phyloP scores from a whole-genome alignment of 257 asterid genomes.

The Capsicum rhomboideum region DNA sequence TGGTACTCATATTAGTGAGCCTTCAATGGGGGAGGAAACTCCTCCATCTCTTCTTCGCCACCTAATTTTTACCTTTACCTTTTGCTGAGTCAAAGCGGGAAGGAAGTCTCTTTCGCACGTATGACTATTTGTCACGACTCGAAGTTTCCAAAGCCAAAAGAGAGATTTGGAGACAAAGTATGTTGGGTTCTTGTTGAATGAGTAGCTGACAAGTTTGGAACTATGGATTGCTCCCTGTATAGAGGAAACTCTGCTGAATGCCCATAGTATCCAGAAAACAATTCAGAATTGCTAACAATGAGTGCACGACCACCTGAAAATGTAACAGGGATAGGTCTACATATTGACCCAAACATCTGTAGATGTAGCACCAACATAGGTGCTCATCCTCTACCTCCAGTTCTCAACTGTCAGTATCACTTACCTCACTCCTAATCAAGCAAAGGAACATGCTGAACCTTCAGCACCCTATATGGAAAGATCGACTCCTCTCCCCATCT shows the following conservation, averaged over 20 bases:
- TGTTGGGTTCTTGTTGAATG: not conserved
- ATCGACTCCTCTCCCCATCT: not conserved
- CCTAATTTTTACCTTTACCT: too few relatives aligned
- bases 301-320: not conserved
- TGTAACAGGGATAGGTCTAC: not conserved
- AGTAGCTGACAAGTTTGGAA: not conserved
- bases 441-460: not conserved
- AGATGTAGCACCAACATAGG: not conserved
- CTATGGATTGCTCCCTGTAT: not conserved
- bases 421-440: not conserved
- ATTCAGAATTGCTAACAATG: not conserved
- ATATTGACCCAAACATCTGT: not conserved
- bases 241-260: not conserved
- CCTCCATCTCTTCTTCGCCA: too few relatives aligned
- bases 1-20: too few relatives aligned
- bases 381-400: not conserved
- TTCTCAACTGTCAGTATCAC: not conserved
- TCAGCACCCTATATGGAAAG: not conserved
- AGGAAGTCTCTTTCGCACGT: too few relatives aligned
- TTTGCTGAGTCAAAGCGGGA: too few relatives aligned
- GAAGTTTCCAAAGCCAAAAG: too few relatives aligned
- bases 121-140: too few relatives aligned
- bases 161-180: too few relatives aligned
- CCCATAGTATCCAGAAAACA: not conserved
- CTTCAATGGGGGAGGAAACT: too few relatives aligned